Evolutionary conservation across 768 basidiomycete species (phyloP), one percentile per base, ranked within the genome.

Genomic region (Phlegmacium glaucopus): DNA sequence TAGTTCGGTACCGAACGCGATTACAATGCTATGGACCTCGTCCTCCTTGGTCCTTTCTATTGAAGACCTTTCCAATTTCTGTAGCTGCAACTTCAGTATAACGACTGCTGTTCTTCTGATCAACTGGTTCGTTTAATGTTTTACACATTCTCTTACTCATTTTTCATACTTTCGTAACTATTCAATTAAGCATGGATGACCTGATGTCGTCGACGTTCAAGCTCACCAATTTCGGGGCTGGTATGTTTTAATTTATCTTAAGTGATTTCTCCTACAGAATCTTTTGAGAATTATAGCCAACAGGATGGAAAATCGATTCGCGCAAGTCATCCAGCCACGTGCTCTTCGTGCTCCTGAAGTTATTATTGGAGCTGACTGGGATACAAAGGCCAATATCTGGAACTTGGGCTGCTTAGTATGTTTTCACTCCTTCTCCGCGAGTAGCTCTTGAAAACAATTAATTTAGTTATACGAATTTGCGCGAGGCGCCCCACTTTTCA

Each of bases 1-100:
- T 99, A 88, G 88, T 90, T 87, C 57, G 88, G 88, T 17, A 90
- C 87, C 35, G 88, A 99, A 70, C 98, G 96, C 69, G 95, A 99
- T 67, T 99, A 97, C 79, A 98, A 98, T 50, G 96, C 96, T 39
- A 99, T 99, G 96, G 96, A 98, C 47, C 74, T 99, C 59, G 96
- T 98, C 69, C 84, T 98, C 45, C 83, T 98, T 26, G 93, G 93
- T 0, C 92, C 92, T n/a, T 43, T 90, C 88, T 27, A 83, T 93
- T 25, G 90, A 93, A 61, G 90, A 93, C 57, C 77, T 93, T 15
- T 93, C 92, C 81, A 92, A 92, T 69, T 92, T 93, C 61, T 93
- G 90, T 75, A 94, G 94, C 74, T 87, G 96, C 74, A 97, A 96
- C 68, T 98, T 99, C 74, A 86, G 78, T 53, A 78, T 99, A 61